Base-by-base conservation (phyloP, 1,139 yeast genomes). In the Taiozyma sp. region DNA sequence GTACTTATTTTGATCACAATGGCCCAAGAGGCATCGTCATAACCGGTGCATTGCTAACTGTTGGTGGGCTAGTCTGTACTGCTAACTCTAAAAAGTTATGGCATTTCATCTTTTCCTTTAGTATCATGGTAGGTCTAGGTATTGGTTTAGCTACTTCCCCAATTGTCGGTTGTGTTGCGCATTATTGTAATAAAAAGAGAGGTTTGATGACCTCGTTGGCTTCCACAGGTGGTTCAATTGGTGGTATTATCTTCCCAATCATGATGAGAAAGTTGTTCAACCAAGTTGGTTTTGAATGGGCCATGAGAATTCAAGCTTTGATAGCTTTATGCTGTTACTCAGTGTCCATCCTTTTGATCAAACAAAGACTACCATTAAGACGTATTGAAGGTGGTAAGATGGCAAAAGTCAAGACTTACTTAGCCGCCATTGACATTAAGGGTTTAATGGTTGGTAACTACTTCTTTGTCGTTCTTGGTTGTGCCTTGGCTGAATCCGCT, bases 181-280 rank as follows among this genome's bases (percentile, higher is more conserved):
- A 84, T 59, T 85, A 86, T 78, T 86, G 83, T 60, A 70, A 76
- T 54, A 72, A 63, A 53, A 81, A 74, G 52, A 70, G 92, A 55
- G 91, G 86, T 2, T 65, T 78, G 54, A 89, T 89, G 19, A 63
- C 79, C 45, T 81, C 87, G 0, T 62, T 83, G 8, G 86, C 86
- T 0, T 76, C 84, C 6, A 78, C 80, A 58, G 89, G 91, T n/a
- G 90, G 91, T 0, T 75, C 83, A 30, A 63, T 83, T 7, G 92
- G 92, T 24, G 88, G 89, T 46, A 76, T 83, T 32, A 68, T 81
- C 1, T 81, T 83, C 62, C 85, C 91, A 2, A 66, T 84, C 22
- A 73, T 83, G 76, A 70, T 84, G 53, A 75, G 84, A 58, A 68
- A 71, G 43, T 67, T 84, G 36, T 83, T 76, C 60, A 70, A 64